These are phyloP conservation scores for Smallanthus sonchifolius DNA, from an alignment of 129 eudicot species.

Conservation along the genomic window DNA sequence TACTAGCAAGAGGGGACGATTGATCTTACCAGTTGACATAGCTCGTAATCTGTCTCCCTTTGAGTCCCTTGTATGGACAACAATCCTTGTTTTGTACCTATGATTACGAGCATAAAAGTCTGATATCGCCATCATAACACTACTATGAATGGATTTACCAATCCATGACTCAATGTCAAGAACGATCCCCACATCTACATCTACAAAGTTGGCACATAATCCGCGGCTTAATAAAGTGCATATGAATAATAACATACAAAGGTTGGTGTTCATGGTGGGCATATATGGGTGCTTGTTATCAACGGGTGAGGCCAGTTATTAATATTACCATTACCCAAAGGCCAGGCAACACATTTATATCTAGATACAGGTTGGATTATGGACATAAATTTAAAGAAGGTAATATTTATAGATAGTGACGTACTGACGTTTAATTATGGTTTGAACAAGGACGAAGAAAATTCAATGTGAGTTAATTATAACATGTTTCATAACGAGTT, in stretches of 20 bases:
- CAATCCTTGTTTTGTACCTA: conserved; percentile 6
- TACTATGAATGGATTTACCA: conserved; percentile 1
- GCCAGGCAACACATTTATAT: no score
- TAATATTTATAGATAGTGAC: not conserved
- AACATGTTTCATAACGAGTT: not conserved
- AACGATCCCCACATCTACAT: conserved; percentile 1
- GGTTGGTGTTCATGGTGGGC: not conserved
- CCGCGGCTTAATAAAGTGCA: not conserved
- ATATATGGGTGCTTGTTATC: not conserved
- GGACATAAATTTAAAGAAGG: not conserved
- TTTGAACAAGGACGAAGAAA: not conserved
- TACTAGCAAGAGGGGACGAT: not conserved
- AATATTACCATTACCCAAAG: not conserved
- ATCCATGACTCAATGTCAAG: conserved; percentile 2
- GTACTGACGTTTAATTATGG: no score
- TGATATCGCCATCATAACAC: conserved; percentile 13
- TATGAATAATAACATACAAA: not conserved
- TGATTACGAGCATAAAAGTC: not conserved
- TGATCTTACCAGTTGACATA: conserved; percentile 9
- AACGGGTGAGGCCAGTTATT: not conserved
- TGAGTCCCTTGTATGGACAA: conserved; percentile 11
- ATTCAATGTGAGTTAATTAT: not conserved
- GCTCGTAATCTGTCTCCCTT: conserved; percentile 1
- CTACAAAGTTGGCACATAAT: not conserved
- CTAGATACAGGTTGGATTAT: no score